Evolutionary conservation across 108 stramenopile genomes (phyloP).

Genomic region (Pseudonitzschia delicatissima): DNA sequence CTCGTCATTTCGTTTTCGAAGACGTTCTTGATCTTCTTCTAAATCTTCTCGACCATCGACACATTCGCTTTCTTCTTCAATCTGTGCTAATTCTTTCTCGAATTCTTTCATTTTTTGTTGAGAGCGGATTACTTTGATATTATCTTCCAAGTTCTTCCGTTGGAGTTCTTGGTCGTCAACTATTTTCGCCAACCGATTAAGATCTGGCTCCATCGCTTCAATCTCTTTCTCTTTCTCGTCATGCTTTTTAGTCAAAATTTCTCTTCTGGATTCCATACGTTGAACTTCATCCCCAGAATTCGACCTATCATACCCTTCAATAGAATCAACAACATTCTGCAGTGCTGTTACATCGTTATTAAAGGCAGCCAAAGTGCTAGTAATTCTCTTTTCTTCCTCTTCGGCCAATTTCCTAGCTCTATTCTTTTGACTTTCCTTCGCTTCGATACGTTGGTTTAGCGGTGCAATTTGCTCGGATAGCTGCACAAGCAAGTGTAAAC

Average conservation of each 20-base stretch:
- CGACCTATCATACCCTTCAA: slow-evolving; percentile 30
- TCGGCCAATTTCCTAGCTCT: slow-evolving; percentile 18
- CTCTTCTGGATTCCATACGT: slow-evolving; percentile 30
- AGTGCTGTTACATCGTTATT: slow-evolving; percentile 36
- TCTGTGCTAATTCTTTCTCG: slow-evolving; percentile 32
- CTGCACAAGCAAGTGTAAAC: slow-evolving; percentile 1
- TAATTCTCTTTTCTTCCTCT: slow-evolving; percentile 42
- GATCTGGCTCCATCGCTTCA: slow-evolving; percentile 37
- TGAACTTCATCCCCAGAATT: slow-evolving; percentile 31
- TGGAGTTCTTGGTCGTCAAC: slow-evolving; percentile 68
- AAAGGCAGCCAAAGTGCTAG: slow-evolving; percentile 28
- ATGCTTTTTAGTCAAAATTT: slow-evolving; percentile 24
- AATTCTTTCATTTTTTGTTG: slow-evolving; percentile 13
- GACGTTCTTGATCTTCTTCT: slow-evolving; percentile 31
- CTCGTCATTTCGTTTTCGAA: slow-evolving; percentile 29
- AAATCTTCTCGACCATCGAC: slow-evolving; percentile 51
- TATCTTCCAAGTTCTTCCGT: slow-evolving; percentile 63
- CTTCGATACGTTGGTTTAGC: slow-evolving; percentile 34
- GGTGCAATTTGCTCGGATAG: slow-evolving; percentile 52
- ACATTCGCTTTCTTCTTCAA: slow-evolving; percentile 32
- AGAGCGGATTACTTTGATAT: slow-evolving; percentile 56
- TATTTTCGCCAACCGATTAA: slow-evolving; percentile 38
- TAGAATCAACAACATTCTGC: slow-evolving; percentile 18
- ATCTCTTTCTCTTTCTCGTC: slow-evolving; percentile 49
- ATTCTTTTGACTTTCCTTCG: slow-evolving; percentile 43